Evolutionary conservation across 768 basidiomycete genomes (phyloP), one percentile per base, ranked within the genome.

Genomic region (Lactarius hengduanensis): DNA sequence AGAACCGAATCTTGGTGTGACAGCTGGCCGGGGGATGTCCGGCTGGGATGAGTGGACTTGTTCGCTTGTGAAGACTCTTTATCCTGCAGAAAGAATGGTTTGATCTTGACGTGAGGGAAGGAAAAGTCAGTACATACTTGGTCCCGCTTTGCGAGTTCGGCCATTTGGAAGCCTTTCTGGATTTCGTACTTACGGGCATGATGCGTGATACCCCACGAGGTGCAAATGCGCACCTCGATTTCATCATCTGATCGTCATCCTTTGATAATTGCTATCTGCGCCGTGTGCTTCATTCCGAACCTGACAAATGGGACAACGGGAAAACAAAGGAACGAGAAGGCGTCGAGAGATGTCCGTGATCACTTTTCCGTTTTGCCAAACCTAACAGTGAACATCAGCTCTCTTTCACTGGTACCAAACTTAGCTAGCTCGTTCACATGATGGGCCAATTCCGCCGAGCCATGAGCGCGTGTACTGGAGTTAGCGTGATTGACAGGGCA

Each of bases 231-330:
- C 18, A 78, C 76, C 74, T 78, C 71, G 18, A 76, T 73, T 18
- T 75, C 75, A 6, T 79, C 79, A n/a, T 75, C 77, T 20, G 79
- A 59, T 80, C 80, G 36, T 77, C 80, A 65, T 87, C 86, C 71
- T 85, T 90, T 16, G 81, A 79, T 36, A 92, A 73, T 71, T 93
- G 88, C 67, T 83, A 61, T 91, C 91, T 74, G 90, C 91, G 63
- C 81, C 82, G n/a, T 9, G 74, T 90, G 84, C 77, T 92, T 92
- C 88, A 91, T 87, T 26, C 47, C 45, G 10, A 26, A 4, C 13
- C 18, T 28, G 74, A 67, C 53, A 62, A 59, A 65, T 28, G 20
- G 54, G 40, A 47, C 41, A 57, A 30, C 32, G 62, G 45, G 47
- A 50, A 16, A 30, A 40, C 10, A 47, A 10, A 61, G 34, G 15